Evolutionary conservation across 2,329 filamentous ascomycete genomes (phyloP).

Genomic region (Colletotrichum aenigma): DNA sequence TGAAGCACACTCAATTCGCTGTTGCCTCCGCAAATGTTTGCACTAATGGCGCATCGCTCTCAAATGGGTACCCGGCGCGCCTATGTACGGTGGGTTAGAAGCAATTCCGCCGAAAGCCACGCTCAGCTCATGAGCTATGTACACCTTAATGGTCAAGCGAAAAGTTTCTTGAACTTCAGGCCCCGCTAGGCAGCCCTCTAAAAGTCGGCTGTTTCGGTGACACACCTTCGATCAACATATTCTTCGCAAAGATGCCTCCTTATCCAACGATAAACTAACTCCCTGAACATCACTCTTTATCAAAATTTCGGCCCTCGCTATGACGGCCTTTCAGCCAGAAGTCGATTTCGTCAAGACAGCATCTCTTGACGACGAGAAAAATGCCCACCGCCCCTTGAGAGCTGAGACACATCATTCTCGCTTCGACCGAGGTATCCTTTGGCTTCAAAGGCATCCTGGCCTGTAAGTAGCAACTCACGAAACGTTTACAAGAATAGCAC

Average conservation of each 20-base stretch:
- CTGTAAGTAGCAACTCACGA: not conserved
- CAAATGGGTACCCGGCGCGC: too few relatives aligned
- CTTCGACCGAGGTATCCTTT: not conserved
- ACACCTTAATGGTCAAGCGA: not conserved
- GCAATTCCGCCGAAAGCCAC: not conserved
- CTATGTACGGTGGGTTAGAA: too few relatives aligned
- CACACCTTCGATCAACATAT: not conserved
- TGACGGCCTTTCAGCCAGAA: not conserved
- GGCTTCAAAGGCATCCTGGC: not conserved
- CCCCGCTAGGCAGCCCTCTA: not conserved
- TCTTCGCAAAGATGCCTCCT: not conserved
- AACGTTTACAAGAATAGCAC: not conserved
- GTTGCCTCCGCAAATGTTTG: too few relatives aligned
- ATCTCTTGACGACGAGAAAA: not conserved
- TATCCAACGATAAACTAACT: not conserved
- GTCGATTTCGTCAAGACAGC: not conserved
- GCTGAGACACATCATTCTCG: not conserved
- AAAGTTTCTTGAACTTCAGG: rapidly evolving
- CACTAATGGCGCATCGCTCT: too few relatives aligned
- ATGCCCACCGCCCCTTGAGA: not conserved
- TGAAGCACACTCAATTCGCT: too few relatives aligned
- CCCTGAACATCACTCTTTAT: not conserved
- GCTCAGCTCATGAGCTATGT: not conserved
- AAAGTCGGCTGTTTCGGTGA: not conserved
- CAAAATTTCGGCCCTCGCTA: not conserved